Conservation (phyloP, 768 basidiomycete genomes). For the Trametes maxima region DNA sequence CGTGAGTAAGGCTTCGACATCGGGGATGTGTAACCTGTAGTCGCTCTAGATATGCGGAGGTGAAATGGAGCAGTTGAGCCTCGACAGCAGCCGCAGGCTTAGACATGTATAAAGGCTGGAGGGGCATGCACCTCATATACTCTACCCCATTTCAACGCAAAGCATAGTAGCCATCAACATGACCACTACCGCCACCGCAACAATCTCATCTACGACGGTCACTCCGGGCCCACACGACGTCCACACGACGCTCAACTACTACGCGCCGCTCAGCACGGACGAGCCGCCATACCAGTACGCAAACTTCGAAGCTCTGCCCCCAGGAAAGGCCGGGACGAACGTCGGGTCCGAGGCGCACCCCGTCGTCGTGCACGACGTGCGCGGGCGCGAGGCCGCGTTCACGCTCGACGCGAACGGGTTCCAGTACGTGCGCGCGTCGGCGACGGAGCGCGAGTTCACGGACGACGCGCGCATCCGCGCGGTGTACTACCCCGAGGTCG, state of each 20-base stretch:
- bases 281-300: conserved; percentile 38
- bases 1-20: no score
- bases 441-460: conserved; percentile 40
- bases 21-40: no score
- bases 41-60: no score
- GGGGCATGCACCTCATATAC: not conserved
- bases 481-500: conserved; percentile 44
- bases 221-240: conserved; percentile 31
- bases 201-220: conserved; percentile 19
- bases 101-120: no score
- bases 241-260: conserved; percentile 40
- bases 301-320: conserved; percentile 29
- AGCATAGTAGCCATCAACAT: not conserved
- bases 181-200: conserved; percentile 27
- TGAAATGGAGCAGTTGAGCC: no score
- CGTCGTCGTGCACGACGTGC: conserved; percentile 28
- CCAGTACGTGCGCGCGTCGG: conserved; percentile 36
- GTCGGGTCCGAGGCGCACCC: conserved; percentile 24
- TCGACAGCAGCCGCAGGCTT: no score
- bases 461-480: conserved; percentile 40
- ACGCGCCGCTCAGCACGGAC: conserved; percentile 19
- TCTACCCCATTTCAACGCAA: not conserved
- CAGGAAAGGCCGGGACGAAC: conserved; percentile 31
- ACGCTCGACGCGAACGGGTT: conserved; percentile 45
- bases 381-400: conserved; percentile 30